A percentile compares a stretch with the other conserved stretches of the same genome.
These are phyloP conservation scores for Dactylellina sp. DNA, from an alignment of 2,329 filamentous ascomycete genomes.

Conservation along the genomic window DNA sequence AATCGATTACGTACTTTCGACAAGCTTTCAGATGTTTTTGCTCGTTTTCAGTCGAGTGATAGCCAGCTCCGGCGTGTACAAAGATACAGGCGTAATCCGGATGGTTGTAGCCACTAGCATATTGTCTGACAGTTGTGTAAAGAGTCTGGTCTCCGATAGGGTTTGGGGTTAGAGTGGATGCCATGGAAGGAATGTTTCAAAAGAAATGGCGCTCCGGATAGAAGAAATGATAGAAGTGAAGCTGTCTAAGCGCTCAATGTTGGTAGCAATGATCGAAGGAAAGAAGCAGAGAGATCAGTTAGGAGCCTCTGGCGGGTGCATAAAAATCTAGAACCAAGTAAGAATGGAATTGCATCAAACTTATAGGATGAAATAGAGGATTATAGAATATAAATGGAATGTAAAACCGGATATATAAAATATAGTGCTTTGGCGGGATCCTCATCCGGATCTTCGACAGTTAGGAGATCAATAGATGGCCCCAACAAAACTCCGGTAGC, in stretches of 20 bases:
- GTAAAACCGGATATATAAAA: too few species aligned
- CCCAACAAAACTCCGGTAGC: too few species aligned
- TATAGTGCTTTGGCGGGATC: too few species aligned
- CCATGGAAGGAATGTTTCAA: slow-evolving; percentile 21
- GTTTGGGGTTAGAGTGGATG: slow-evolving; percentile 2
- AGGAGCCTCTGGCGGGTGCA: neutral
- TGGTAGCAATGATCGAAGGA: neutral
- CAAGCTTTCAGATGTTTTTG: slow-evolving; percentile 85
- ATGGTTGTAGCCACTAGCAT: slow-evolving; percentile 37
- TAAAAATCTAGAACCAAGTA: too few species aligned
- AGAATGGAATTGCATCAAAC: too few species aligned
- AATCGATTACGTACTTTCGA: slow-evolving; percentile 77
- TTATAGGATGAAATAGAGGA: too few species aligned
- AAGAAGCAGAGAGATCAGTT: slow-evolving; percentile 3
- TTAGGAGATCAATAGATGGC: too few species aligned
- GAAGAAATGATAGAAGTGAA: slow-evolving; percentile 1
- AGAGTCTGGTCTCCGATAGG: slow-evolving; percentile 24
- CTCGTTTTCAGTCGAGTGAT: slow-evolving; percentile 89
- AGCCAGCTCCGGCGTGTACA: slow-evolving; percentile 94
- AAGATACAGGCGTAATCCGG: slow-evolving; percentile 75
- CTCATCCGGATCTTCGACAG: too few species aligned
- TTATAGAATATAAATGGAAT: too few species aligned
- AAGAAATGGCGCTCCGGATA: slow-evolving; percentile 23
- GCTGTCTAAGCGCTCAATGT: neutral
- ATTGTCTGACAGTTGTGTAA: slow-evolving; percentile 44